A percentile compares a stretch with the other conserved stretches of the same genome.
Conservation (phyloP, 1,284 basidiomycete species). For the Thelephora terrestris region DNA sequence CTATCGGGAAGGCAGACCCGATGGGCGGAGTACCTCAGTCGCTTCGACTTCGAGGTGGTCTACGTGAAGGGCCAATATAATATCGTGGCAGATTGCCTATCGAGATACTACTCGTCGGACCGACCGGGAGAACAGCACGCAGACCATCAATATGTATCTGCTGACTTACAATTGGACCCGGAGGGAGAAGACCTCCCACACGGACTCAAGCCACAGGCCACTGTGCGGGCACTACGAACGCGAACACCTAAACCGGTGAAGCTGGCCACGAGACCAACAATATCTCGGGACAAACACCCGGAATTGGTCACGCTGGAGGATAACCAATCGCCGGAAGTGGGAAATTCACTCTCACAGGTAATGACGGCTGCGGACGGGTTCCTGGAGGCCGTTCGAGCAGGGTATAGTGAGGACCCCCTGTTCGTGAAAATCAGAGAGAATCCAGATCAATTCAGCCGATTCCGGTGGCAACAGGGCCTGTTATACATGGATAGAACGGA, state of each 20-base stretch:
- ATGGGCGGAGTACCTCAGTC: conserved; percentile 26
- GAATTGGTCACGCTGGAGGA: background rate
- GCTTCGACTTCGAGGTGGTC: conserved; percentile 23
- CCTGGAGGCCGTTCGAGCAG: conserved; percentile 1
- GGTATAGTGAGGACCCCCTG: conserved; percentile 10
- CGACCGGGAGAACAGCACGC: conserved; percentile 10
- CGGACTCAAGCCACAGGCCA: background rate
- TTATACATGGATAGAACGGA: conserved; percentile 10
- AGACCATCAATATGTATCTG: conserved; percentile 18
- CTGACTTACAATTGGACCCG: conserved; percentile 18
- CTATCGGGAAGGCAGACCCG: conserved; percentile 17
- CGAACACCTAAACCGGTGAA: conserved; percentile 4
- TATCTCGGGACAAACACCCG: conserved; percentile 9
- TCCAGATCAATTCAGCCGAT: conserved; percentile 6
- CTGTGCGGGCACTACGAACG: background rate
- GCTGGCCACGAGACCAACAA: conserved; percentile 11
- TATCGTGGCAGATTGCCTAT: conserved; percentile 24
- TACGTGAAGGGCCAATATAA: conserved; percentile 25
- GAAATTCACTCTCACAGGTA: too few species aligned
- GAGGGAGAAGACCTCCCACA: conserved; percentile 13
- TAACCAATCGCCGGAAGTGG: too few species aligned
- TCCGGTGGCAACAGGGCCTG: background rate
- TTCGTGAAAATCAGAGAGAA: conserved; percentile 8
- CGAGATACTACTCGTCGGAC: conserved; percentile 23
- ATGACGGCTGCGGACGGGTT: conserved; percentile 2